phyloP scores from a whole-genome alignment of 495 filamentous ascomycete genomes.

The Lophiotrema nucula region DNA sequence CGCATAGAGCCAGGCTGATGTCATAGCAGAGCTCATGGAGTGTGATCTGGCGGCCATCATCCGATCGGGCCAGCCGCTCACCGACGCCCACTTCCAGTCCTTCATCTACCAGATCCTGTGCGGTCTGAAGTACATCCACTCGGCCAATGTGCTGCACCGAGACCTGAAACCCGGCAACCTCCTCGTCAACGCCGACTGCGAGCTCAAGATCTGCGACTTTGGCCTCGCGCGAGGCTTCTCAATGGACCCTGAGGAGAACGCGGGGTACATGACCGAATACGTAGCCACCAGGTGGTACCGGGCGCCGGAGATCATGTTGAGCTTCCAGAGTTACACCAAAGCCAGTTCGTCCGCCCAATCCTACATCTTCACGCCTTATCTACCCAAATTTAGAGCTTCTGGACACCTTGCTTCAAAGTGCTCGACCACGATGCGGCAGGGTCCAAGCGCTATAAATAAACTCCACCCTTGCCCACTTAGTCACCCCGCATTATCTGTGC shows the following conservation, averaged over 20 bases:
- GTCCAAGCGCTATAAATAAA: constrained; percentile 13
- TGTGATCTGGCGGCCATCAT: constrained; percentile 98
- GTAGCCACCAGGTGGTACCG: constrained; percentile 99
- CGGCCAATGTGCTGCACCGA: constrained; percentile 95
- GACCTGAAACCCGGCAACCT: constrained; percentile 97
- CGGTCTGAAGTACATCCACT: constrained; percentile 98
- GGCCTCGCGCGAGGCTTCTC: constrained; percentile 88
- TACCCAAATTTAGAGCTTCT: not conserved
- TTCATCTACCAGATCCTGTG: constrained; percentile 99
- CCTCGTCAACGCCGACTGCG: constrained; percentile 96
- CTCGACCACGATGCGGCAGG: not conserved
- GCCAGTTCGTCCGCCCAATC: constrained; percentile 54
- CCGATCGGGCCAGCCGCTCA: constrained; percentile 93
- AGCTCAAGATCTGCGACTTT: constrained; percentile 98
- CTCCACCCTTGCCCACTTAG: constrained; percentile 7
- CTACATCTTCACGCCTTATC: too few relatives aligned
- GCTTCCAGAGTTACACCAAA: constrained; percentile 99
- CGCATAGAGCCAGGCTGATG: constrained; percentile 22
- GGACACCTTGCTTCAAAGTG: not conserved
- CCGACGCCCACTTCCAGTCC: constrained; percentile 99
- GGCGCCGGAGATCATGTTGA: constrained; percentile 99
- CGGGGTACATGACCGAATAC: constrained; percentile 99
- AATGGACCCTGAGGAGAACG: constrained; percentile 92
- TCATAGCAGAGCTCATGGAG: constrained; percentile 85
- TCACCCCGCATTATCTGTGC: constrained; percentile 6